Conservation (phyloP, 2,329 filamentous ascomycete genomes). For the Monosporascus ibericus region DNA sequence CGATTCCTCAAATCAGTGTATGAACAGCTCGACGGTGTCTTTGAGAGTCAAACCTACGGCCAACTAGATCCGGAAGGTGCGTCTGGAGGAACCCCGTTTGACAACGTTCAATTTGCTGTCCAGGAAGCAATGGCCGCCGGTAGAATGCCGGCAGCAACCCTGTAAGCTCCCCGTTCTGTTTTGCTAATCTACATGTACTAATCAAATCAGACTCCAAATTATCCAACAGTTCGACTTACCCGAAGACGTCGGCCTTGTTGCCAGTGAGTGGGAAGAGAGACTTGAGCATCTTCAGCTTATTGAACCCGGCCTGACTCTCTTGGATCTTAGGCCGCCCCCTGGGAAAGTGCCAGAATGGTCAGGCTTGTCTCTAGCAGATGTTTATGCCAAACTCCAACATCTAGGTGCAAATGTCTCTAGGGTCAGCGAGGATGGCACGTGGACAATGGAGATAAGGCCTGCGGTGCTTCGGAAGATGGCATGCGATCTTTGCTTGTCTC, state of each 20-base stretch:
- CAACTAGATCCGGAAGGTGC: not conserved
- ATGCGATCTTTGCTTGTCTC: constrained; percentile 24
- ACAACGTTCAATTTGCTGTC: constrained; percentile 9
- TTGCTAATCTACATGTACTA: constrained; percentile 2
- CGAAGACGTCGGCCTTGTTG: constrained; percentile 7
- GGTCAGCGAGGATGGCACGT: not conserved
- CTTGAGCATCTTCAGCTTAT: constrained; percentile 16
- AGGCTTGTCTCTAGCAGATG: constrained; percentile 13
- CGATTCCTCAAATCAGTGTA: constrained; percentile 16
- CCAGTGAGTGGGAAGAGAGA: constrained; percentile 18
- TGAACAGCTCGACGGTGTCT: constrained; percentile 9
- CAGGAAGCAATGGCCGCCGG: constrained; percentile 12
- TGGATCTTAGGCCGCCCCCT: constrained; percentile 10
- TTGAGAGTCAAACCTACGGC: not conserved
- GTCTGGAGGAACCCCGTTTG: constrained; percentile 12
- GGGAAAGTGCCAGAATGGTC: constrained; percentile 5
- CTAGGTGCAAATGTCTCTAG: constrained; percentile 4
- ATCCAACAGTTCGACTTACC: constrained; percentile 10
- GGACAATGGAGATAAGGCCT: constrained; percentile 4
- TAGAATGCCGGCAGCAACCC: constrained; percentile 12
- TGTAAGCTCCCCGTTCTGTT: constrained; percentile 13
- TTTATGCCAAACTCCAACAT: constrained; percentile 11
- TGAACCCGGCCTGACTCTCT: constrained; percentile 13
- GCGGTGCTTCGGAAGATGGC: constrained; percentile 16
- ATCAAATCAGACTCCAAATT: constrained; percentile 17